Evolutionary conservation across 768 basidiomycete genomes (phyloP), one percentile per base, ranked within the genome.

Genomic region (Calocera viscosa): DNA sequence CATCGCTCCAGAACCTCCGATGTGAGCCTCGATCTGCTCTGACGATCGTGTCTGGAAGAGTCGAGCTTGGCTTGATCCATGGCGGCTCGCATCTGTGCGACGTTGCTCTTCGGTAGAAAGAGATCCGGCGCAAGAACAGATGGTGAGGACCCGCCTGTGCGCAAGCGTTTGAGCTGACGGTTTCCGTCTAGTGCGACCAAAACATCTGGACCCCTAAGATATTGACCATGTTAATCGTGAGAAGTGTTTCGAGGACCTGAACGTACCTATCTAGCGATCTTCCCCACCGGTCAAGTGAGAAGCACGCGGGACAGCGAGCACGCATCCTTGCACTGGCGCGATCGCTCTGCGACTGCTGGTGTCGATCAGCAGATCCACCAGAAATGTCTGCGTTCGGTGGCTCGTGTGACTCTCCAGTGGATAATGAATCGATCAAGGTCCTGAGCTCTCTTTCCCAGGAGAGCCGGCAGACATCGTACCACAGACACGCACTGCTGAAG

Each of bases 1-100:
- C 68, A 69, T 32, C 53, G 67, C 26, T 69, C 66, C 10, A 63
- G 53, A 8, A 63, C 66, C 28, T 67, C 66, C 3, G 26, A 24
- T 19, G 49, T 17, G 17, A 67, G n/a, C n/a, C n/a, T n/a, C n/a
- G n/a, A 7, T 22, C 19, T 12, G 14, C 22, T n/a, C 33, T 3
- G 8, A 34, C n/a, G n/a, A 24, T 32, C 24, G 41, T 22, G 47
- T 7, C 34, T 34, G 11, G 19, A 19, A 12, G 16, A 14, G 8
- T 8, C 19, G 3, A 3, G 5, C 24, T 19, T 7, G 8, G 24
- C 38, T 3, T 26, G 16, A 3, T 17, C 53, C 24, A 26, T n/a
- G 5, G 63, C 53, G 26, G 32, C n/a, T n/a, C n/a, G n/a, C n/a
- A n/a, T n/a, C n/a, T n/a, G n/a, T n/a, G n/a, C n/a, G n/a, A n/a